phyloP scores from a whole-genome alignment of 1,284 basidiomycete species.

The Serendipita sp. region DNA sequence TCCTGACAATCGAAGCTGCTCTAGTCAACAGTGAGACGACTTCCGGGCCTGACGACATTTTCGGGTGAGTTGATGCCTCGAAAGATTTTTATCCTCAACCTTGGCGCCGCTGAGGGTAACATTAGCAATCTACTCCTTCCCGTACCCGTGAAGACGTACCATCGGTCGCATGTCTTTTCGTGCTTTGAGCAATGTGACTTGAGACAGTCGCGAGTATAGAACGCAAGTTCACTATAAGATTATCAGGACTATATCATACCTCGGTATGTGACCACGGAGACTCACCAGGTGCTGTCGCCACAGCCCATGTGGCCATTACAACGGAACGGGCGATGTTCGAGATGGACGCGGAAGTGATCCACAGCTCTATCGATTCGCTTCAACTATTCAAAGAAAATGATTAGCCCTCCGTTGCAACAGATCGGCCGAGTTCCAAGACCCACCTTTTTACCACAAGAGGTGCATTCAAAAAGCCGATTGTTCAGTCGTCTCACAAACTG shows the following conservation, averaged over 20 bases:
- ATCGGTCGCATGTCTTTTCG: background rate
- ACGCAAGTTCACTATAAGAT: background rate
- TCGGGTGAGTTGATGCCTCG: background rate
- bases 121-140: background rate
- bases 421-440: background rate
- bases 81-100: slow-evolving; percentile 1
- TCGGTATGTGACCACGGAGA: background rate
- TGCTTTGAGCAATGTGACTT: slow-evolving; percentile 2
- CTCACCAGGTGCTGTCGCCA: background rate
- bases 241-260: background rate
- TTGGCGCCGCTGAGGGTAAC: background rate
- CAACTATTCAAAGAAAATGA: background rate
- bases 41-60: background rate
- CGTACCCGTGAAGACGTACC: background rate
- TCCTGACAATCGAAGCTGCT: too few species aligned
- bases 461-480: background rate
- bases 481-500: background rate
- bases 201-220: background rate
- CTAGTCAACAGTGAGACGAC: too few species aligned
- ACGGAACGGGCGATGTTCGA: background rate
- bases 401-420: too few species aligned
- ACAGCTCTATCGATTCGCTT: background rate
- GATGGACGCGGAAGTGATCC: background rate
- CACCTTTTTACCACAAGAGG: background rate
- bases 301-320: background rate